Conservation (phyloP, 2,329 filamentous ascomycete genomes). For the Colletotrichum agaves region DNA sequence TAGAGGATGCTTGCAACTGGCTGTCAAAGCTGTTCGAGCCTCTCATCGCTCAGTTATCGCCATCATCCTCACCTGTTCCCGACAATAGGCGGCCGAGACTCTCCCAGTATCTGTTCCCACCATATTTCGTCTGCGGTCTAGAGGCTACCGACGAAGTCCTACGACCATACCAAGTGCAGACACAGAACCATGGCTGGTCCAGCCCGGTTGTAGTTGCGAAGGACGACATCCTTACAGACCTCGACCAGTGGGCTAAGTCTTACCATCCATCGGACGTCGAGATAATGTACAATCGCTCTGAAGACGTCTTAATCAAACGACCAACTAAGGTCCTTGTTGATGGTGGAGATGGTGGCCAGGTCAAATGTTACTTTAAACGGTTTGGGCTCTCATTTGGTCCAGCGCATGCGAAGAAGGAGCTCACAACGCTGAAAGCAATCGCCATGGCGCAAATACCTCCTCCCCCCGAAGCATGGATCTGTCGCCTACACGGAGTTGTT, state of each 20-base stretch:
- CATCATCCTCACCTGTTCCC: conserved; percentile 12
- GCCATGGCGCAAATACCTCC: conserved; percentile 21
- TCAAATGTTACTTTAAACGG: conserved; percentile 40
- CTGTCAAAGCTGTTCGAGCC: conserved; percentile 35
- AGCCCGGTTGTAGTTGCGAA: conserved; percentile 12
- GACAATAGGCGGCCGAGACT: conserved; percentile 37
- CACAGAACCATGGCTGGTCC: neutral
- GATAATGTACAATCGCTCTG: conserved; percentile 35
- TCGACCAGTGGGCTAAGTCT: conserved; percentile 40
- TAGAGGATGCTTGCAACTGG: conserved; percentile 31
- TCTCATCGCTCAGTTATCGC: conserved; percentile 40
- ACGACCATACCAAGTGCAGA: conserved; percentile 7
- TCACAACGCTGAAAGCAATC: conserved; percentile 37
- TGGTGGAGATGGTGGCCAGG: neutral
- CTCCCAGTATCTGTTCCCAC: conserved; percentile 38
- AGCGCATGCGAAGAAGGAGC: conserved; percentile 32
- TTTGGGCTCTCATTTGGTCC: conserved; percentile 18
- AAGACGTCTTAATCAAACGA: conserved; percentile 40
- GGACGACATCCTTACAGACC: conserved; percentile 38
- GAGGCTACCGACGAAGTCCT: conserved; percentile 39
- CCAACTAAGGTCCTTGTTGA: conserved; percentile 40
- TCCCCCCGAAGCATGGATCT: conserved; percentile 36
- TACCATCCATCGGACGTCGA: conserved; percentile 40
- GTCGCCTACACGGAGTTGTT: conserved; percentile 39
- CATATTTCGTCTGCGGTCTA: conserved; percentile 39